Base-by-base conservation (phyloP, 176 grass and related monocot species). In the Carex cristatella region DNA sequence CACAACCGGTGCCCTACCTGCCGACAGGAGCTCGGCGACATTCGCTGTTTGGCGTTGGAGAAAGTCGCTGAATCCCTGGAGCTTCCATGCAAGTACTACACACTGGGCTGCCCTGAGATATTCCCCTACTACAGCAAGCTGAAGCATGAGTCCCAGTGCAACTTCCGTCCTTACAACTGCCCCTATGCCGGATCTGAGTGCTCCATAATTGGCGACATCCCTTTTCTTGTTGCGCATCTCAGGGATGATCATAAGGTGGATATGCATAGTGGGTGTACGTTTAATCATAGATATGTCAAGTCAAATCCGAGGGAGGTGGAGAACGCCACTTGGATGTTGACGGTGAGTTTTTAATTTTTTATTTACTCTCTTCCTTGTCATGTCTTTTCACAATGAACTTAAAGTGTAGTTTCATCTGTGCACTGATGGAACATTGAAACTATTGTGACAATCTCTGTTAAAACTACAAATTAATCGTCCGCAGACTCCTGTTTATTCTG, bases 271-370 rank as follows among this genome's bases (percentile, higher is more conserved):
- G 92, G 94, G 3, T 97, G 94, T 90, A 94, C 94, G 0, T 97
- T 94, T 91, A 97, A 94, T 88, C 92, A 97, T 85, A 87, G 94
- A 88, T 97, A 97, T 19, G 92, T 97, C 65, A 97, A 94, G 68
- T 89, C 90, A 0, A 94, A 97, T 71, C 89, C 89, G 2, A 79
- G 87, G 14, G 92, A 94, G 84, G 92, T 94, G 27, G 92, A 97
- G 78, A 94, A 94, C 32, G 92, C 92, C 16, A 97, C 92, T 77
- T 97, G 94, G 94, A 94, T 94, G 94, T 84, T 94, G 16, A 94
- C 92, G 5, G 94, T 97, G 86, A 75, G 87, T 74, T 62, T 3
- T 87, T 14, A 46, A 40, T 46, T 82, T 78, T 78, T 2, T 2
- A 31, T 79, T 73, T 56, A 12, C 42, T 23, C 71, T 87, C 60